phyloP scores from a whole-genome alignment of 805 yeast genomes.

The Candida lessepsii region DNA sequence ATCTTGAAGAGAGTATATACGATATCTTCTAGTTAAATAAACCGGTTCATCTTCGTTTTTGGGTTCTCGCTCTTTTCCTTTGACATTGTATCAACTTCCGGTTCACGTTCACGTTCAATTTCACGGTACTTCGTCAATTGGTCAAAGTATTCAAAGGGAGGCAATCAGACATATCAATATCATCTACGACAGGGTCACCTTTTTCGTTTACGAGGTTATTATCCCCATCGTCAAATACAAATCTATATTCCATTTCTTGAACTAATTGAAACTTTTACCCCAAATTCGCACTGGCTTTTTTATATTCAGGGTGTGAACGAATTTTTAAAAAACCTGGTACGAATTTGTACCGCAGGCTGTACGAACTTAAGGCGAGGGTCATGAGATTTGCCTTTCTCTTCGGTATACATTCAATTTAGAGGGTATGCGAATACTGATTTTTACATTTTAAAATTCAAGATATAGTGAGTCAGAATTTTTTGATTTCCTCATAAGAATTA shows the following conservation, averaged over 20 bases:
- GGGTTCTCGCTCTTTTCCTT: constrained; percentile 2
- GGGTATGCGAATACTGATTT: constrained; percentile 5
- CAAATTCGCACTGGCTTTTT: constrained; percentile 8
- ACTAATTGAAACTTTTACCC: constrained; percentile 7
- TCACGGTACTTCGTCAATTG: constrained; percentile 9
- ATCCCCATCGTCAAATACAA: constrained; percentile 13
- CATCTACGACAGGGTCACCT: constrained; percentile 10
- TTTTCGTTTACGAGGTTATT: constrained; percentile 10
- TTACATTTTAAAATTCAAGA: too few relatives aligned
- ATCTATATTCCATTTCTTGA: constrained; percentile 11
- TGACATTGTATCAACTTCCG: constrained; percentile 4
- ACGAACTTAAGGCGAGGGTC: constrained; percentile 4
- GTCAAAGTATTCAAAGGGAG: constrained; percentile 9
- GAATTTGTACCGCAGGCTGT: constrained; percentile 2
- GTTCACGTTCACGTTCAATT: constrained; percentile 10
- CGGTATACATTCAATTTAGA: constrained; percentile 6
- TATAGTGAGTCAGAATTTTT: too few relatives aligned
- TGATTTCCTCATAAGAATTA: too few relatives aligned
- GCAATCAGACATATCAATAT: constrained; percentile 9
- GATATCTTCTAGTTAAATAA: constrained; percentile 6
- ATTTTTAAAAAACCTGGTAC: constrained; percentile 4
- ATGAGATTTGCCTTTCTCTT: constrained; percentile 5
- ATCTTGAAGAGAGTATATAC: constrained; percentile 9
- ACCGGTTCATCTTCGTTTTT: constrained; percentile 8
- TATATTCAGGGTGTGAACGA: constrained; percentile 5